Conservation (phyloP, 371 early-diverging fungal genomes). For the Gilbertella persicaria region DNA sequence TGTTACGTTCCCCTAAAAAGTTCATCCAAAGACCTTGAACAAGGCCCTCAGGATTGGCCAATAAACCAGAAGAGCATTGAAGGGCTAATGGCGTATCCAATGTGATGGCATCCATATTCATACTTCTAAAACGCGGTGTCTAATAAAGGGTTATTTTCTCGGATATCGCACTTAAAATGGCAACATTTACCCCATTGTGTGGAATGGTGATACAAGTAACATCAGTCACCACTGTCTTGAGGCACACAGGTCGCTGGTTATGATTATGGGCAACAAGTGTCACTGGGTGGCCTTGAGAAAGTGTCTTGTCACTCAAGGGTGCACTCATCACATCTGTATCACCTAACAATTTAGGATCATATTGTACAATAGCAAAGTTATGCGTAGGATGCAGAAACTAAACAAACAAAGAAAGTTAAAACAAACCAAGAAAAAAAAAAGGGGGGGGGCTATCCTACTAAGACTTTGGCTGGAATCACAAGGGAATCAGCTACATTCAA, state of each 20-base stretch:
- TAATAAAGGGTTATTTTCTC: slow-evolving; percentile 7
- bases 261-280: slow-evolving; percentile 78
- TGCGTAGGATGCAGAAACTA: slow-evolving; percentile 85
- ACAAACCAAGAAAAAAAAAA: not conserved
- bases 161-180: not conserved
- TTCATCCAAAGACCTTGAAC: slow-evolving; percentile 88
- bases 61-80: slow-evolving; percentile 83
- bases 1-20: slow-evolving; percentile 76
- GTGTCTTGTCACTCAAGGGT: slow-evolving; percentile 54
- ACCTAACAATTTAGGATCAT: slow-evolving; percentile 74
- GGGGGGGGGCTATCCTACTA: slow-evolving; percentile 27
- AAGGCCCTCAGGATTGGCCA: slow-evolving; percentile 72
- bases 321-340: slow-evolving; percentile 72
- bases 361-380: slow-evolving; percentile 74
- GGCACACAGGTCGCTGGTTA: slow-evolving; percentile 74
- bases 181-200: slow-evolving; percentile 55
- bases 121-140: slow-evolving; percentile 82
- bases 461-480: slow-evolving; percentile 75
- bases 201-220: slow-evolving; percentile 81
- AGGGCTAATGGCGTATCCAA: slow-evolving; percentile 84
- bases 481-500: slow-evolving; percentile 80
- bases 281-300: slow-evolving; percentile 68
- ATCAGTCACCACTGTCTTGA: slow-evolving; percentile 78
- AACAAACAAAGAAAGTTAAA: not conserved
- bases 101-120: slow-evolving; percentile 84